These are phyloP conservation scores for Omphalotus olearius DNA, from an alignment of 1,284 basidiomycete genomes.

Conservation along the genomic window DNA sequence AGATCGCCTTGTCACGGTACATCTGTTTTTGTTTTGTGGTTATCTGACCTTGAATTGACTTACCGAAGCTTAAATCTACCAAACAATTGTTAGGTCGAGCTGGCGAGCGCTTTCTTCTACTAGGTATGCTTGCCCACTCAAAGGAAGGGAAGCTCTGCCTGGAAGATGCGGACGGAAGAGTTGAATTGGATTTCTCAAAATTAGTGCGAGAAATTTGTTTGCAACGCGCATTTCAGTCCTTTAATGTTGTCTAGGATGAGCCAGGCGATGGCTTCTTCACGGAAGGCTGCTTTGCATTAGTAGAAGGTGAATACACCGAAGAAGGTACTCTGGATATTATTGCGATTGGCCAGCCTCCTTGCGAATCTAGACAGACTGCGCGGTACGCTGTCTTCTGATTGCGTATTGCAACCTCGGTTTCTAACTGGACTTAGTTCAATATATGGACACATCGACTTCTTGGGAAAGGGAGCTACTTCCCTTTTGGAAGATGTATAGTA, in stretches of 20 bases:
- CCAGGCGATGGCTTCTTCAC: conserved; percentile 97
- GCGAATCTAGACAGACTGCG: conserved; percentile 80
- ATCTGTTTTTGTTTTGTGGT: conserved; percentile 21
- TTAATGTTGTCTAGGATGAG: conserved; percentile 53
- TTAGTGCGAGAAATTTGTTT: conserved; percentile 51
- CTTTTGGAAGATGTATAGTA: conserved; percentile 83
- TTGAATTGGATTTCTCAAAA: conserved; percentile 86
- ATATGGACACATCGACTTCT: conserved; percentile 93
- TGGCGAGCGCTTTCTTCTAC: conserved; percentile 87
- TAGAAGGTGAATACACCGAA: conserved; percentile 96
- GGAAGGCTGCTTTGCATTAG: conserved; percentile 91
- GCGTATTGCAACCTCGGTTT: neutral
- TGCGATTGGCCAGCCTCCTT: conserved; percentile 96
- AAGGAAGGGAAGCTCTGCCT: conserved; percentile 89
- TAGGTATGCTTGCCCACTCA: conserved; percentile 89
- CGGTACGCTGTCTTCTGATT: conserved; percentile 43
- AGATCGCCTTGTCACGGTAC: conserved; percentile 79
- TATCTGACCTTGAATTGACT: conserved; percentile 7
- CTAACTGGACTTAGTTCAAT: conserved; percentile 55
- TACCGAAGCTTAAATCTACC: conserved; percentile 81
- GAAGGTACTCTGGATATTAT: conserved; percentile 86
- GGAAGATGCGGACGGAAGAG: conserved; percentile 91
- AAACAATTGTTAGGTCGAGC: conserved; percentile 93
- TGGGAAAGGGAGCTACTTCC: conserved; percentile 89
- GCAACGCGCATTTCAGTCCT: conserved; percentile 2